Evolutionary conservation across 352 stramenopile genomes (phyloP), one percentile per base, ranked within the genome.

Genomic region (Pythium diclinum): DNA sequence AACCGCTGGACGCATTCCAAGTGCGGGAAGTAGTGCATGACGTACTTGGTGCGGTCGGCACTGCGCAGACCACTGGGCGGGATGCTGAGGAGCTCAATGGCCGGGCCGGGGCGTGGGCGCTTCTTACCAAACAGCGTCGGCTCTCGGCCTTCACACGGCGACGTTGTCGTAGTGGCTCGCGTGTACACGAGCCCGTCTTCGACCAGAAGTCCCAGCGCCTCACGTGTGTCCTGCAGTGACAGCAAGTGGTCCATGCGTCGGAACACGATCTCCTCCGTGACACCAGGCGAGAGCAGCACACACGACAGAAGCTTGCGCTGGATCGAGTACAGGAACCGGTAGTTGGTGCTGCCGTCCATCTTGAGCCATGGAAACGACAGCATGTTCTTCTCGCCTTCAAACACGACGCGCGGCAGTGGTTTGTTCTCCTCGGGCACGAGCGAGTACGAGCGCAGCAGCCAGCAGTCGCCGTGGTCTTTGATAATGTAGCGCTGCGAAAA

Each of bases 1-100:
- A 94, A 92, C 49, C 83, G 83, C 58, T 92, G 83, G 51, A 94
- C 80, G 74, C 85, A 91, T 59, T 92, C 77, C 10, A 92, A 48
- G 34, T 89, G 85, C 14, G 85, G 85, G 52, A 94, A 94, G 58
- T 91, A 92, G 66, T 91, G 79, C 46, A 89, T 53, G 36, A 75
- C 51, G 56, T 85, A 83, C 32, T 63, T 52, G 9, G 63, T 49
- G 25, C 82, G 84, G 38, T 91, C 81, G 17, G 81, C 78, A 9
- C 63, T 59, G 23, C 88, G 68, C 53, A 85, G 68, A 16, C 28
- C 38, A n/a, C 33, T 36, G 6, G 44, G 56, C 21, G 54, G 21
- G 13, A 68, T 40, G 9, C 33, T 58, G 3, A 33, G 17, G 46
- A 63, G 61, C 32, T 63, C 11, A 33, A 68, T 48, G 16, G 61